Evolutionary conservation across 2,329 filamentous ascomycete genomes (phyloP).

Genomic region (Pseudogymnoascus sp.): DNA sequence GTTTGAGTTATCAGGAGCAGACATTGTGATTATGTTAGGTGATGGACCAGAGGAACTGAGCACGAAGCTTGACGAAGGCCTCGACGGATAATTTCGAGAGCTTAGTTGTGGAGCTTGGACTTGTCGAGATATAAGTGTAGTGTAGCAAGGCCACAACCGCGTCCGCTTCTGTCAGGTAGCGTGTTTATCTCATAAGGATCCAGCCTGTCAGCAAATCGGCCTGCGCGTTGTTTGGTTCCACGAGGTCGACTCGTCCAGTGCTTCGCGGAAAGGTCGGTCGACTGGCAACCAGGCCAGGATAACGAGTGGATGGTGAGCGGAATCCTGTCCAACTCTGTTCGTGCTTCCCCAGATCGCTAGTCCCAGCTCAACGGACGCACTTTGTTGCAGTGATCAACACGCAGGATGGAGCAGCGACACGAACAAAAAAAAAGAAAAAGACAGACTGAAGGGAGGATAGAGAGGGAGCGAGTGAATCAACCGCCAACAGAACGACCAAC

Average conservation of each 20-base stretch:
- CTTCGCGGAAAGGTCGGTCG: conserved; percentile 26
- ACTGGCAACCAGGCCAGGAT: conserved; percentile 28
- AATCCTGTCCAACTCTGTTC: conserved; percentile 6
- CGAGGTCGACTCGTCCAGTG: background rate
- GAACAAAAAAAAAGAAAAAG: conserved; percentile 18
- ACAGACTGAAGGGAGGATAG: conserved; percentile 22
- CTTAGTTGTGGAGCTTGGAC: background rate
- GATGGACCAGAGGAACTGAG: background rate
- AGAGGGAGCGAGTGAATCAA: conserved; percentile 20
- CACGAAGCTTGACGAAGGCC: background rate
- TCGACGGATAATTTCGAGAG: background rate
- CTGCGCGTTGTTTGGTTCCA: background rate
- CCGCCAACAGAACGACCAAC: conserved; percentile 14
- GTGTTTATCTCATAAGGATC: conserved; percentile 2
- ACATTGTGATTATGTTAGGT: background rate
- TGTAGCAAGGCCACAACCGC: conserved; percentile 1
- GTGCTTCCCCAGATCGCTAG: background rate
- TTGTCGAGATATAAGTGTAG: background rate
- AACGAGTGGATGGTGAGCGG: conserved; percentile 22
- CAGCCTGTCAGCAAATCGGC: background rate
- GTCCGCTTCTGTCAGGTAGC: background rate
- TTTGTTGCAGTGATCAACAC: conserved; percentile 11
- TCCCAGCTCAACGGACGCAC: background rate
- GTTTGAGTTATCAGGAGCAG: background rate
- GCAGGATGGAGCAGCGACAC: conserved; percentile 21